Percentiles rank a stretch among this genome's conserved stretches.
These are phyloP conservation scores for Euryodendron excelsum DNA, from an alignment of 148 eudicot genomes.

Conservation along the genomic window DNA sequence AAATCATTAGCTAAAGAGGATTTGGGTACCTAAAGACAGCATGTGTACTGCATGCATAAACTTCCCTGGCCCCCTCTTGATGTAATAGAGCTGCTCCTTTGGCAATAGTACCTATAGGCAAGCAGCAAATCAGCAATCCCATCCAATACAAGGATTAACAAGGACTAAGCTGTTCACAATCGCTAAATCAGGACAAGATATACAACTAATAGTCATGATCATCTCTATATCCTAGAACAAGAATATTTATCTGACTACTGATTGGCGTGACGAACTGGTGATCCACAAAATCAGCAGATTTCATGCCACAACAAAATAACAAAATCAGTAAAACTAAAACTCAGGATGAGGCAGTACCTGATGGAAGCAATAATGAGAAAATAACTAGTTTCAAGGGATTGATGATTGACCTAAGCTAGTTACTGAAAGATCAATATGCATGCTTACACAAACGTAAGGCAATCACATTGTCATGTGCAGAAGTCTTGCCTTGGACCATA, in stretches of 20 bases:
- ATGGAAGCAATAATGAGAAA: no score
- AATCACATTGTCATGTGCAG: no score
- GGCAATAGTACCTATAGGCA: conserved; percentile 69
- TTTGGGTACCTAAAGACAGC: conserved; percentile 43
- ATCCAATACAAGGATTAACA: neutral
- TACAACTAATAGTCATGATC: neutral
- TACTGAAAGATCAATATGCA: no score
- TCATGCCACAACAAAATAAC: neutral
- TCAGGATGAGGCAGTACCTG: neutral
- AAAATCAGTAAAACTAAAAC: neutral
- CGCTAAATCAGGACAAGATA: neutral
- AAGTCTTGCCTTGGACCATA: no score
- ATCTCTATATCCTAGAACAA: neutral
- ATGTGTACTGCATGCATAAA: conserved; percentile 84
- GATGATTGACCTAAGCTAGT: no score
- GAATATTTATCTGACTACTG: neutral
- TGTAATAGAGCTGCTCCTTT: conserved; percentile 84
- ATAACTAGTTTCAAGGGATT: no score
- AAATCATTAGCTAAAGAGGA: conserved; percentile 12
- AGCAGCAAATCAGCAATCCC: conserved; percentile 6
- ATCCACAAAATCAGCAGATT: neutral
- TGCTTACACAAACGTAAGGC: no score
- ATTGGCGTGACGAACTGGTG: neutral
- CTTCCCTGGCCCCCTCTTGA: conserved; percentile 89
- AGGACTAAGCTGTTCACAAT: neutral